Conservation (phyloP, 2,329 filamentous ascomycete species). For the Diplodia mutila region DNA sequence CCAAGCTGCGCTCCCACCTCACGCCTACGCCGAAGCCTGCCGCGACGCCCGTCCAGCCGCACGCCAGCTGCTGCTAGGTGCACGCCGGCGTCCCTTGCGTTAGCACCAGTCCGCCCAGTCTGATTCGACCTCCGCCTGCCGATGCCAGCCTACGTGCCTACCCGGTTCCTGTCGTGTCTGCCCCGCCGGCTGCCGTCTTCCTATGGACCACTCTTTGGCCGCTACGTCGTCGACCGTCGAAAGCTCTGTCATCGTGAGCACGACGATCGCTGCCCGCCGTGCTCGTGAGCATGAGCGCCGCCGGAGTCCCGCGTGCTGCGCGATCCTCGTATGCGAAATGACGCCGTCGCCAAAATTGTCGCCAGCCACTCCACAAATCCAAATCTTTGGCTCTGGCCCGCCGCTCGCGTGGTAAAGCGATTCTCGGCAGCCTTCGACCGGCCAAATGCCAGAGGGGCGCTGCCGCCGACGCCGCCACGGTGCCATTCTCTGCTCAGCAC, state of each 20-base stretch:
- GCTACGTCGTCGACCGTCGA: not conserved
- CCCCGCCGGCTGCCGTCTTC: not conserved
- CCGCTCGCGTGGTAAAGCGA: not conserved
- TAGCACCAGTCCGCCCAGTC: not conserved
- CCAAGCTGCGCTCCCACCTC: not conserved
- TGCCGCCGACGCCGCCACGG: not conserved
- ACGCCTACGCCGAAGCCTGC: not conserved
- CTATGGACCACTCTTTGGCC: not conserved
- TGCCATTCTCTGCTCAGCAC: not conserved
- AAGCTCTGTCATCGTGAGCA: not conserved
- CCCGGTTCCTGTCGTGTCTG: not conserved
- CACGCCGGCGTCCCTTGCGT: not conserved
- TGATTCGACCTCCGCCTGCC: not conserved
- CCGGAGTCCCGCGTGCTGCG: not conserved
- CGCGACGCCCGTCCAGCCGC: not conserved
- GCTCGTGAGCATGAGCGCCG: too few relatives aligned
- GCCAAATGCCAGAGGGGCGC: not conserved
- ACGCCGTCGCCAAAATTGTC: conserved; percentile 6
- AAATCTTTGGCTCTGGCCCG: not conserved
- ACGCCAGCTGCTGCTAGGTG: not conserved
- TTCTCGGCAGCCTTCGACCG: not conserved
- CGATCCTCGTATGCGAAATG: conserved; percentile 21
- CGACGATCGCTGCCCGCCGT: not conserved
- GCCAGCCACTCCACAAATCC: not conserved
- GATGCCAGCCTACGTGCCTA: too few relatives aligned